Base-by-base conservation (phyloP, 2,329 filamentous ascomycete genomes). In the Knufia fluminis region DNA sequence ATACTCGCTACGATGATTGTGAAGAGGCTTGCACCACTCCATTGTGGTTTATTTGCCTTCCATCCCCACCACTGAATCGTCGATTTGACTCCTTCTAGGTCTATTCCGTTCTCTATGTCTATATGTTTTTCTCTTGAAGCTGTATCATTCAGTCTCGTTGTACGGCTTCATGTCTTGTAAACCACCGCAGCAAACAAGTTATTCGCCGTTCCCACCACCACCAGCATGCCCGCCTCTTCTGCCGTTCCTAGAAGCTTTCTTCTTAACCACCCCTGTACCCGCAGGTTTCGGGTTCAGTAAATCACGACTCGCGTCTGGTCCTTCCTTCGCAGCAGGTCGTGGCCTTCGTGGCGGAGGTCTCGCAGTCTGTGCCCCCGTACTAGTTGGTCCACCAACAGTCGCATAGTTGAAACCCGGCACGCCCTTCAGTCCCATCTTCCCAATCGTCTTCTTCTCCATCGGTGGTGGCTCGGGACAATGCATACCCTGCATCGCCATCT, bases 401-500 rank as follows among this genome's bases (percentile, higher is more conserved):
- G 4, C 39, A 24, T 42, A 42, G 22, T 42, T 42, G 22, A 42
- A 22, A 6, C 65, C 66, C n/a, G 61, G 60, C 22, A 66, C 60
- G 7, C 59, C 60, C 42, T 68, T 68, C 48, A 68, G 41, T 0
- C 66, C 66, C 66, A 69, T 68, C 54, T 68, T 69, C 40, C 61
- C 63, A 46, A 68, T 50, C 23, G 63, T 58, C 53, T 60, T 64
- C 52, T 63, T 68, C 26, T 68, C 63, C 61, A 69, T 61, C 7
- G 59, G 54, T 1, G 66, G 66, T 24, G 63, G 59, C 45, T 68
- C 66, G 3, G 62, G 63, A 44, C 66, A 68, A 10, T 56, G 59
- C 60, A 69, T 66, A 9, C 61, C 66, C 4, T 65, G 43, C 3
- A 66, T 55, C 1, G 66, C 66, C 45, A 68, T 50, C 8, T 61